phyloP scores from a whole-genome alignment of 2,329 filamentous ascomycete species.

The Clonostachys rhizophaga region DNA sequence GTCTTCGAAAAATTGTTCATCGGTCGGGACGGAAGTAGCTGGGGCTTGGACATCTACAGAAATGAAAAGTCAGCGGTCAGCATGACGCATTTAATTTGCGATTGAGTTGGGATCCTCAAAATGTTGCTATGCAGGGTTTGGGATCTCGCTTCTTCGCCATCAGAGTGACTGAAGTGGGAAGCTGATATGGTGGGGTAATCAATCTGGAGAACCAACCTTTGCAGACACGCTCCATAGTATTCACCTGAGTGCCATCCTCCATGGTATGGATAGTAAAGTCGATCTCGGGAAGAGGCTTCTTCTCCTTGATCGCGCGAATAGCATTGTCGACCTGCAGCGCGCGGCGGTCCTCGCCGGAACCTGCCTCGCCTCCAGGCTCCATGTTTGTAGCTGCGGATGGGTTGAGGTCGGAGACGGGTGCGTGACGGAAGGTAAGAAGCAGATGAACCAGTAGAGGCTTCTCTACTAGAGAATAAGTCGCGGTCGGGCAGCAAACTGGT shows the following conservation, averaged over 20 bases:
- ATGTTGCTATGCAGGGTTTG: no score
- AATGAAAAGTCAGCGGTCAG: background rate
- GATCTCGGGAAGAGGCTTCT: slow-evolving; percentile 95
- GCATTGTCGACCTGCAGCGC: slow-evolving; percentile 77
- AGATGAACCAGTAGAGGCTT: no score
- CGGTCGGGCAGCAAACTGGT: no score
- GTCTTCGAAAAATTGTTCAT: slow-evolving; percentile 92
- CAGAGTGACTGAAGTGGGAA: background rate
- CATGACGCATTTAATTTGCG: no score
- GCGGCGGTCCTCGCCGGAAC: slow-evolving; percentile 38
- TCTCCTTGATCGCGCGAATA: slow-evolving; percentile 86
- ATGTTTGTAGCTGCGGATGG: slow-evolving; percentile 26
- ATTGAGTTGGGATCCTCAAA: no score
- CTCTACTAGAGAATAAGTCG: no score
- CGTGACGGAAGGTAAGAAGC: no score
- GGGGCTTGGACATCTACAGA: slow-evolving; percentile 89
- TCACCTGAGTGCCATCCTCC: slow-evolving; percentile 96
- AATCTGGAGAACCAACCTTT: slow-evolving; percentile 68
- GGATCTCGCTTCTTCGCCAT: no score
- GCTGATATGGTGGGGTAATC: slow-evolving; percentile 1
- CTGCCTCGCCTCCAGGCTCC: slow-evolving; percentile 41
- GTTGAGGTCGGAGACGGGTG: slow-evolving; percentile 1
- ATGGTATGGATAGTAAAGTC: slow-evolving; percentile 98
- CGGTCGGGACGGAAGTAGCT: slow-evolving; percentile 84
- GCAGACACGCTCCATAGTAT: slow-evolving; percentile 91